A percentile compares a stretch with the other conserved stretches of the same genome.
Evolutionary conservation across 768 basidiomycete genomes (phyloP).

Genomic region (Astraeus odoratus): DNA sequence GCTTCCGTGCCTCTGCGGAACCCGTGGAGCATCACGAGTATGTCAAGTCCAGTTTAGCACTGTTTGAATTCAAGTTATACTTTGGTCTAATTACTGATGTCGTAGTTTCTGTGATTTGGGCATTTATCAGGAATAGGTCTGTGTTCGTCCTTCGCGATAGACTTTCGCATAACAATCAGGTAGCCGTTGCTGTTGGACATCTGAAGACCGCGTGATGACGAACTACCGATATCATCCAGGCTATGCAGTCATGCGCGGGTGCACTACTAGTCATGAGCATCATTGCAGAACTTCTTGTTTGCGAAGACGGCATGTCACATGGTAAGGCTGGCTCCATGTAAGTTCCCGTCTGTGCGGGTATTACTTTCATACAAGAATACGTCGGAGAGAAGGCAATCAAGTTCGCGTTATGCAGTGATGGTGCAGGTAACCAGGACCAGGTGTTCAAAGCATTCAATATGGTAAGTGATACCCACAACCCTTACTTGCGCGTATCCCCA

Average conservation of each 20-base stretch:
- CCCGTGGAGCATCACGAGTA: too few relatives aligned
- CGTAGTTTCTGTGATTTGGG: slow-evolving; percentile 98
- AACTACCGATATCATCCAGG: slow-evolving; percentile 98
- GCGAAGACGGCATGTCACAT: slow-evolving; percentile 85
- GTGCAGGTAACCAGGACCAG: slow-evolving; percentile 97
- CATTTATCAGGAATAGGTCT: slow-evolving; percentile 74
- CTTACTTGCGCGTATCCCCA: not conserved
- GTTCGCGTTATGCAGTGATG: slow-evolving; percentile 95
- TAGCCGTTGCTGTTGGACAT: slow-evolving; percentile 92
- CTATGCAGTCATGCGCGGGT: slow-evolving; percentile 92
- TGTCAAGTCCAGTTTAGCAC: too few relatives aligned
- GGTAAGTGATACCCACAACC: slow-evolving; percentile 41
- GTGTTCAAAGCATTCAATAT: slow-evolving; percentile 99
- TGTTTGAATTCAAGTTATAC: too few relatives aligned
- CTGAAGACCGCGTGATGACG: slow-evolving; percentile 89
- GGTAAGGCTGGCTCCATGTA: slow-evolving; percentile 99
- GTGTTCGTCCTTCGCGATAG: not conserved
- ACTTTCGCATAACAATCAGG: slow-evolving; percentile 40
- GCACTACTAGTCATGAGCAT: slow-evolving; percentile 87
- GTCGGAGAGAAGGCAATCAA: slow-evolving; percentile 64
- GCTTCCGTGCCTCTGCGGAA: too few relatives aligned
- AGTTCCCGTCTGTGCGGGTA: slow-evolving; percentile 91
- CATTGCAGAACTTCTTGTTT: slow-evolving; percentile 85
- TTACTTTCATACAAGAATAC: slow-evolving; percentile 94
- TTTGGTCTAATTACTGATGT: too few relatives aligned